phyloP scores from a whole-genome alignment of 129 eudicot genomes.

The Flaveria bidentis region DNA sequence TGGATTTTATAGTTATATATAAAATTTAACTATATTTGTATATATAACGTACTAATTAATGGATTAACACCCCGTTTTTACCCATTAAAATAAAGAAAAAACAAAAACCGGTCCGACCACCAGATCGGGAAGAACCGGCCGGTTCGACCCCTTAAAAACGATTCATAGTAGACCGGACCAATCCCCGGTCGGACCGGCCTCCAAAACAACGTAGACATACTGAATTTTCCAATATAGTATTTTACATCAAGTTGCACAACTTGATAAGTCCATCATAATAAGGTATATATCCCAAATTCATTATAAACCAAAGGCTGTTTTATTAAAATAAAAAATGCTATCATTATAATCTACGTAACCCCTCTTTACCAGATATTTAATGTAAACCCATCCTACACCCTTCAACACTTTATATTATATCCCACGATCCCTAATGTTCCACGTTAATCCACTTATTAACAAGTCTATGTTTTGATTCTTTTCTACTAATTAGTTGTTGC shows the following conservation, averaged over 20 bases:
- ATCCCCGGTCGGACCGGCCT: too few species aligned
- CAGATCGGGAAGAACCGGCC: too few species aligned
- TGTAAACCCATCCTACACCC: neutral
- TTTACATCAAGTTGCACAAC: neutral
- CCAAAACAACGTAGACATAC: too few species aligned
- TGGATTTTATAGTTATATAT: too few species aligned
- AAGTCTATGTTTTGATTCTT: neutral
- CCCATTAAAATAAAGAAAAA: too few species aligned
- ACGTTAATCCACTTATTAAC: neutral
- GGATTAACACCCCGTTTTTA: too few species aligned
- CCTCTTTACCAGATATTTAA: neutral
- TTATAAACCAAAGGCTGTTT: neutral
- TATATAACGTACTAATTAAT: too few species aligned
- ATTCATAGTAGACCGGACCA: too few species aligned
- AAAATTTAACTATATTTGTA: too few species aligned
- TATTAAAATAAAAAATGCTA: neutral
- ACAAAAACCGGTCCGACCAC: too few species aligned
- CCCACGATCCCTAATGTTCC: neutral
- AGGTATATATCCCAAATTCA: neutral
- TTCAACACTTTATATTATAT: neutral
- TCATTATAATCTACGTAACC: neutral
- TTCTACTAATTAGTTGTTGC: neutral
- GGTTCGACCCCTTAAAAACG: too few species aligned
- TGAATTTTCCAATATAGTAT: neutral
- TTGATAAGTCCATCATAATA: neutral